Conservation (phyloP, 2,329 filamentous ascomycete species). For the Trichoderma oligosporum region DNA sequence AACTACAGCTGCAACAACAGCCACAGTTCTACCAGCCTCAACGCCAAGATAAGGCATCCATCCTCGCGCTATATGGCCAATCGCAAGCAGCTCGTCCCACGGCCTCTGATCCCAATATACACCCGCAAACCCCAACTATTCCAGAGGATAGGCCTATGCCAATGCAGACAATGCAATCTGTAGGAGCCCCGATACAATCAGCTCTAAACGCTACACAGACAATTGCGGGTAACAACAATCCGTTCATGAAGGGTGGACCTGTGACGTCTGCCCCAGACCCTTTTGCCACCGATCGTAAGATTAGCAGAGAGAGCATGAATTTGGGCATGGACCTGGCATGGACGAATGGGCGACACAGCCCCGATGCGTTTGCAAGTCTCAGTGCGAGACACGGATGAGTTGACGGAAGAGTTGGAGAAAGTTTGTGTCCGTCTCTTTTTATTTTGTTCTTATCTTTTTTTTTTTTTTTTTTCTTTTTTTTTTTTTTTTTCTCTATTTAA, state of each 20-base stretch:
- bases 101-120: slow-evolving; percentile 30
- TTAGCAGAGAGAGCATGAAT: slow-evolving; percentile 68
- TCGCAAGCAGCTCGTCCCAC: slow-evolving; percentile 47
- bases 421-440: no score
- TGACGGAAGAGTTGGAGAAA: slow-evolving; percentile 11
- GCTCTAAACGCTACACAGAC: slow-evolving; percentile 33
- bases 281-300: slow-evolving; percentile 33
- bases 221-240: slow-evolving; percentile 51
- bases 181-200: slow-evolving; percentile 26
- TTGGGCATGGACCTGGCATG: slow-evolving; percentile 61
- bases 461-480: slow-evolving; percentile 3
- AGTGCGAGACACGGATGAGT: slow-evolving; percentile 55
- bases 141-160: slow-evolving; percentile 30
- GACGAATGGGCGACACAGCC: slow-evolving; percentile 70
- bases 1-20: slow-evolving; percentile 31
- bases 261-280: slow-evolving; percentile 39
- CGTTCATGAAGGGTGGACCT: slow-evolving; percentile 45
- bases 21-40: slow-evolving; percentile 39
- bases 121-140: slow-evolving; percentile 29
- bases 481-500: slow-evolving; percentile 2
- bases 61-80: slow-evolving; percentile 70
- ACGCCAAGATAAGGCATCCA: slow-evolving; percentile 66
- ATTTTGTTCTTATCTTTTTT: slow-evolving; percentile 1
- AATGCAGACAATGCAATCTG: slow-evolving; percentile 28
- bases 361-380: slow-evolving; percentile 74